Evolutionary conservation across 2,329 filamentous ascomycete species (phyloP).

Genomic region (Fusarium burgessii): DNA sequence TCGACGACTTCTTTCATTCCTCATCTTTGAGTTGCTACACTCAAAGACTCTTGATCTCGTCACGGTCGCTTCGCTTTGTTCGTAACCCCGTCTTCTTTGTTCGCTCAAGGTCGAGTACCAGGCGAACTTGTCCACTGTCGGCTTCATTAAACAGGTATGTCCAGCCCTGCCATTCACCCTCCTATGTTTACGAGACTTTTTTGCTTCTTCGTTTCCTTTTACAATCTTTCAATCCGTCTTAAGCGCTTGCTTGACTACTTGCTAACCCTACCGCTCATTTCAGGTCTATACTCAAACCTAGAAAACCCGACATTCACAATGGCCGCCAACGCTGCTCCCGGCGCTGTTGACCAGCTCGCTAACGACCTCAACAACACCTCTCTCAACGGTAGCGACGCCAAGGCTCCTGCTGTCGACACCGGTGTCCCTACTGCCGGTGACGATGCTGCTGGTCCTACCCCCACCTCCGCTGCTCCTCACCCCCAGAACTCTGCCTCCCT

Average conservation of each 20-base stretch:
- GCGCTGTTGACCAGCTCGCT: constrained; percentile 83
- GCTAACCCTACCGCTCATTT: constrained; percentile 28
- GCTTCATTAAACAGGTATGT: constrained; percentile 39
- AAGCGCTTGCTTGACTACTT: constrained; percentile 22
- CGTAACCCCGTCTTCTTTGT: constrained; percentile 48
- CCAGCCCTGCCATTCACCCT: constrained; percentile 13
- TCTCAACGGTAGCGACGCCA: constrained; percentile 75
- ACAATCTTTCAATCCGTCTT: constrained; percentile 2
- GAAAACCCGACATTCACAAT: constrained; percentile 59
- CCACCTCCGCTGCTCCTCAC: constrained; percentile 78
- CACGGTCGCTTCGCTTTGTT: constrained; percentile 47
- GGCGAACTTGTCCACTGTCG: constrained; percentile 44
- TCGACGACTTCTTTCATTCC: constrained; percentile 27
- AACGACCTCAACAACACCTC: constrained; percentile 79
- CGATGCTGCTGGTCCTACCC: constrained; percentile 76
- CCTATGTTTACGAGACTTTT: constrained; percentile 21
- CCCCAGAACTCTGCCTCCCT: constrained; percentile 96
- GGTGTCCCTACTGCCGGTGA: constrained; percentile 67
- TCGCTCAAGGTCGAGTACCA: constrained; percentile 43
- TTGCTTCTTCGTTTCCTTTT: neutral
- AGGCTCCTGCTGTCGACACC: constrained; percentile 79
- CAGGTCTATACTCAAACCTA: constrained; percentile 37
- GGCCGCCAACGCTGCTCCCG: constrained; percentile 68
- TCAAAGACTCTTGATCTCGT: constrained; percentile 43
- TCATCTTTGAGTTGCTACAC: constrained; percentile 43